These are phyloP conservation scores for Eucalyptus regnans DNA, from an alignment of 345 rosid species.

Conservation along the genomic window DNA sequence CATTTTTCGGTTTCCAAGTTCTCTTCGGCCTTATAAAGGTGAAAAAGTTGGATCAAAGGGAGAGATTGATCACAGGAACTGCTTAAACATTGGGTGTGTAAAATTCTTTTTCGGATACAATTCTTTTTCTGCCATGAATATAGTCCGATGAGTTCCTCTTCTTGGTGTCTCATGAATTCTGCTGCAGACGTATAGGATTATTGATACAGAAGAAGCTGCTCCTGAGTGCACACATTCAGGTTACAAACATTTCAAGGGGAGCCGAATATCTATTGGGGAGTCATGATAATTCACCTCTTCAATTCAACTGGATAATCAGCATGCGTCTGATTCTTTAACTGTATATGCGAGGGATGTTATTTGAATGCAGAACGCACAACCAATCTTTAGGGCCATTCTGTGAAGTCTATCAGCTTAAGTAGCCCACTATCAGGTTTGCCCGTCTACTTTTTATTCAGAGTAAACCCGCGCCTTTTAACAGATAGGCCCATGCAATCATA, in stretches of 20 bases:
- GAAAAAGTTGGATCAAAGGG: slow-evolving; percentile 71
- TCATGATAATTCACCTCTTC: neutral
- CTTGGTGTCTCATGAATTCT: neutral
- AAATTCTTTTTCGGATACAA: neutral
- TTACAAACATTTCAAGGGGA: neutral
- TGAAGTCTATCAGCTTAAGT: neutral
- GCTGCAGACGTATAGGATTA: neutral
- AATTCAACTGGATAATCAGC: neutral
- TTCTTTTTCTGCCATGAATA: neutral
- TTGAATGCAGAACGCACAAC: neutral
- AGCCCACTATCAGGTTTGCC: neutral
- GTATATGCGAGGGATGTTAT: neutral
- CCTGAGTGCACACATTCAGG: neutral
- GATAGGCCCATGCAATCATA: neutral
- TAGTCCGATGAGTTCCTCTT: neutral
- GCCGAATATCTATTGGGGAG: neutral
- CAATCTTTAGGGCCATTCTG: neutral
- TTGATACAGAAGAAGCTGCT: neutral
- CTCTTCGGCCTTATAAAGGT: slow-evolving; percentile 74
- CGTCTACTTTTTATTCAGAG: neutral
- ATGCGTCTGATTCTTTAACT: neutral
- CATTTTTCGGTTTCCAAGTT: slow-evolving; percentile 75
- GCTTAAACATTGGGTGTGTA: slow-evolving; percentile 40
- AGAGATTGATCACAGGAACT: slow-evolving; percentile 85
- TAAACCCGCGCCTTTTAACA: neutral